A percentile compares a stretch with the other conserved stretches of the same genome.
phyloP scores from a whole-genome alignment of 345 rosid species.

The Lepidium sativum region DNA sequence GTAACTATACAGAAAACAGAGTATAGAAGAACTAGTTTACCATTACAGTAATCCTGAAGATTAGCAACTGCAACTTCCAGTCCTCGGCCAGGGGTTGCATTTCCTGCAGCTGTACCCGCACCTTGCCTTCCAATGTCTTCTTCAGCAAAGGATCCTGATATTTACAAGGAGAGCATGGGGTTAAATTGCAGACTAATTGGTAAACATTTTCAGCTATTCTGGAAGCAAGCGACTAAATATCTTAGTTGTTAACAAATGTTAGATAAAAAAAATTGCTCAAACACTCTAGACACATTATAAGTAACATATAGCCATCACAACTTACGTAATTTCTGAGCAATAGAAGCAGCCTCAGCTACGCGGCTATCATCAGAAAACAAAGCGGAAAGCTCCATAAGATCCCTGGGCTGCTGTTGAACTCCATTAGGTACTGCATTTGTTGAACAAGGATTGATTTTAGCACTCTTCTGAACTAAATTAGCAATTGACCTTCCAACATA shows the following conservation, averaged over 20 bases:
- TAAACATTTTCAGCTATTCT: not conserved
- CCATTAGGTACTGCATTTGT: conserved; percentile 86
- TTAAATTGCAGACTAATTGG: not conserved
- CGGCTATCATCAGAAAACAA: conserved; percentile 98
- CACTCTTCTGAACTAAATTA: not conserved
- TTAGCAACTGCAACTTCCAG: conserved; percentile 97
- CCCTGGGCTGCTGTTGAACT: conserved; percentile 99
- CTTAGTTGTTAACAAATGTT: not conserved
- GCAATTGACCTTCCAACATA: conserved; percentile 5
- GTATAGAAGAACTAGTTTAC: conserved; percentile 33
- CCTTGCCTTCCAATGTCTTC: conserved; percentile 96
- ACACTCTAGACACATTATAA: not conserved
- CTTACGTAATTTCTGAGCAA: conserved; percentile 93
- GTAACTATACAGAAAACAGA: not conserved
- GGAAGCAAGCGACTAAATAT: not conserved
- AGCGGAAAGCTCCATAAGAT: conserved; percentile 96
- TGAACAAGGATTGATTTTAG: conserved; percentile 10
- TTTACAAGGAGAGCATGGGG: conserved; percentile 15
- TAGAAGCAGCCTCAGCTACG: conserved; percentile 97
- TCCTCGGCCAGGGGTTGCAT: conserved; percentile 90
- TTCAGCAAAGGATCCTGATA: conserved; percentile 94
- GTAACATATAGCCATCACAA: conserved; percentile 22
- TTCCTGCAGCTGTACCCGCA: conserved; percentile 57
- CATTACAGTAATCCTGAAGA: conserved; percentile 99
- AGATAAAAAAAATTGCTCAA: not conserved